Evolutionary conservation across 129 eudicot genomes (phyloP).

Genomic region (Chrysanthemum lavandulifolium): DNA sequence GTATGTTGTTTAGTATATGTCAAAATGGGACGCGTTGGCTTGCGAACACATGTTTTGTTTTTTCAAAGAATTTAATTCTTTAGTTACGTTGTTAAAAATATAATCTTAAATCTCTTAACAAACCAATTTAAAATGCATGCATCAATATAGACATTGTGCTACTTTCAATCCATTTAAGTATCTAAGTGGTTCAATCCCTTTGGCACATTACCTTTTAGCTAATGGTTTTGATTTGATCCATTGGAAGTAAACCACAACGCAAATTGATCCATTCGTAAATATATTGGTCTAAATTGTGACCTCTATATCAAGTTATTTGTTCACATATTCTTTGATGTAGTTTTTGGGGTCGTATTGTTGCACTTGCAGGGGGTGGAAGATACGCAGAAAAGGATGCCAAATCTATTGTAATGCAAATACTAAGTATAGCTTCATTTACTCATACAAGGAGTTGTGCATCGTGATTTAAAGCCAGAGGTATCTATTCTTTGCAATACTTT

Average conservation of each 20-base stretch:
- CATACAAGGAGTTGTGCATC: slow-evolving; percentile 99
- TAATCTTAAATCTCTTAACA: no score
- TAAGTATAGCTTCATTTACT: slow-evolving; percentile 73
- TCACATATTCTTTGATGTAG: neutral
- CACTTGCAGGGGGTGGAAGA: slow-evolving; percentile 89
- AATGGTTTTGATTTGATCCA: neutral
- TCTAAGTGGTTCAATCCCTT: no score
- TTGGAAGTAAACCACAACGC: neutral
- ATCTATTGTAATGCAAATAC: slow-evolving; percentile 68
- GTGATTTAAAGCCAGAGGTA: slow-evolving; percentile 99
- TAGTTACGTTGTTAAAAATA: neutral
- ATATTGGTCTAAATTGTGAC: neutral
- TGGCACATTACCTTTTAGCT: neutral
- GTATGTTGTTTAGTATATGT: neutral
- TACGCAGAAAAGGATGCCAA: slow-evolving; percentile 84
- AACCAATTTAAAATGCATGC: no score
- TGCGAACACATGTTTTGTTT: neutral
- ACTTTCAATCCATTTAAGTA: no score
- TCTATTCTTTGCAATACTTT: slow-evolving; percentile 3
- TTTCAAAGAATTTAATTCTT: neutral
- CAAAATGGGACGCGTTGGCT: neutral
- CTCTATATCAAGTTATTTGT: neutral
- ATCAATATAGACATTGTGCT: no score
- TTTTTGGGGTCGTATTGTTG: slow-evolving; percentile 15
- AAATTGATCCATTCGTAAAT: neutral